Evolutionary conservation across 257 asterid genomes (phyloP).

Genomic region (Gentiana macrophylla): DNA sequence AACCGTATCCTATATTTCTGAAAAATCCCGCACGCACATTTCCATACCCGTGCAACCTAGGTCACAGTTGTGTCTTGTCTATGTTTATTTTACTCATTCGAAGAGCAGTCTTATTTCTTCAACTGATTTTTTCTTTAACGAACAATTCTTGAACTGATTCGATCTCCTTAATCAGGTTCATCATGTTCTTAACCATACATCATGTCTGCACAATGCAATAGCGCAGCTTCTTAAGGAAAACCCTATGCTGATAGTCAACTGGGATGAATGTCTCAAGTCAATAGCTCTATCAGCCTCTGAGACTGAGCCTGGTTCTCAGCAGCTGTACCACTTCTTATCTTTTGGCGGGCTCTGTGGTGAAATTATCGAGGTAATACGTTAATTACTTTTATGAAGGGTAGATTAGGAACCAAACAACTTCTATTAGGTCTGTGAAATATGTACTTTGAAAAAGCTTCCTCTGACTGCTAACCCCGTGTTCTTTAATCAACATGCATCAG

Average conservation of each 20-base stretch:
- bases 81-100: not conserved
- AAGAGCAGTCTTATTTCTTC: not conserved
- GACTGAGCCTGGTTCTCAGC: constrained; percentile 75
- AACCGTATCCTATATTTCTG: too few relatives aligned
- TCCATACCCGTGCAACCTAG: too few relatives aligned
- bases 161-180: constrained; percentile 49
- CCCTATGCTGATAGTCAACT: constrained; percentile 64
- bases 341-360: constrained; percentile 98
- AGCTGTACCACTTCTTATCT: constrained; percentile 75
- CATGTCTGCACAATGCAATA: constrained; percentile 90
- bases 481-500: constrained; percentile 60
- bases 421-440: too few relatives aligned
- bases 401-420: too few relatives aligned
- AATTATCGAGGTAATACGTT: constrained; percentile 70
- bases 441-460: too few relatives aligned
- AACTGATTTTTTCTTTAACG: too few relatives aligned
- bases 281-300: constrained; percentile 46
- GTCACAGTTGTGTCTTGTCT: too few relatives aligned
- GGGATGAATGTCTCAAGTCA: constrained; percentile 73
- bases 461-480: not conserved
- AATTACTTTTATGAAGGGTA: too few relatives aligned
- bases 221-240: constrained; percentile 53
- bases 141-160: too few relatives aligned
- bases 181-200: constrained; percentile 95
- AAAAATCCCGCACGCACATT: too few relatives aligned